A percentile compares a stretch with the other conserved stretches of the same genome.
These are phyloP conservation scores for Cryptococcus sp. DNA, from an alignment of 1,284 basidiomycete species.

Conservation along the genomic window DNA sequence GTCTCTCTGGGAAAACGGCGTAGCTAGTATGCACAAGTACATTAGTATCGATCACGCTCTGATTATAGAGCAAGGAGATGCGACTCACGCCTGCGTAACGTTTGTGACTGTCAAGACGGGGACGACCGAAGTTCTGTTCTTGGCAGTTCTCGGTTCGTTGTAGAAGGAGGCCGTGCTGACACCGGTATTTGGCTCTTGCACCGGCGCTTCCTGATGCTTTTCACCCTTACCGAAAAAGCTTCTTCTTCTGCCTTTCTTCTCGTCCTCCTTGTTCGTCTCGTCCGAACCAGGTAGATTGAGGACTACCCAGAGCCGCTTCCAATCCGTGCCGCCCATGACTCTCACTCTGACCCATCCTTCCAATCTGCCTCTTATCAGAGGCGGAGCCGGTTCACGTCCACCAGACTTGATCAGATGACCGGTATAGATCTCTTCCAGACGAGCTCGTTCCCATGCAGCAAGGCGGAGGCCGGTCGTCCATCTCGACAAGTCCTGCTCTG, in stretches of 20 bases:
- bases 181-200: slow-evolving; percentile 50
- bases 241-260: slow-evolving; percentile 41
- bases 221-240: slow-evolving; percentile 50
- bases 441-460: slow-evolving; percentile 91
- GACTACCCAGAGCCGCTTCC: slow-evolving; percentile 87
- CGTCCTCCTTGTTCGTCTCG: slow-evolving; percentile 29
- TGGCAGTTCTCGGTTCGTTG: slow-evolving; percentile 40
- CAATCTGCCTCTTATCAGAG: slow-evolving; percentile 71
- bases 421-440: slow-evolving; percentile 96
- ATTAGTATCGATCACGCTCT: neutral
- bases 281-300: slow-evolving; percentile 57
- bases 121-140: slow-evolving; percentile 40
- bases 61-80: neutral
- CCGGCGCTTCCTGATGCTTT: slow-evolving; percentile 60
- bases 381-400: slow-evolving; percentile 66
- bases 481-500: slow-evolving; percentile 68
- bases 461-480: slow-evolving; percentile 92
- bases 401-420: slow-evolving; percentile 81
- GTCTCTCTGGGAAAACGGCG: slow-evolving; percentile 91
- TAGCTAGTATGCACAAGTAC: slow-evolving; percentile 57
- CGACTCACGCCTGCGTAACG: slow-evolving; percentile 49
- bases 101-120: slow-evolving; percentile 50
- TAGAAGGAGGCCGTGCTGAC: slow-evolving; percentile 52
- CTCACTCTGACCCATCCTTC: slow-evolving; percentile 93
- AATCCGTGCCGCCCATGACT: slow-evolving; percentile 91